Evolutionary conservation across 495 filamentous ascomycete genomes (phyloP), one percentile per base, ranked within the genome.

Genomic region (Podospora conica): DNA sequence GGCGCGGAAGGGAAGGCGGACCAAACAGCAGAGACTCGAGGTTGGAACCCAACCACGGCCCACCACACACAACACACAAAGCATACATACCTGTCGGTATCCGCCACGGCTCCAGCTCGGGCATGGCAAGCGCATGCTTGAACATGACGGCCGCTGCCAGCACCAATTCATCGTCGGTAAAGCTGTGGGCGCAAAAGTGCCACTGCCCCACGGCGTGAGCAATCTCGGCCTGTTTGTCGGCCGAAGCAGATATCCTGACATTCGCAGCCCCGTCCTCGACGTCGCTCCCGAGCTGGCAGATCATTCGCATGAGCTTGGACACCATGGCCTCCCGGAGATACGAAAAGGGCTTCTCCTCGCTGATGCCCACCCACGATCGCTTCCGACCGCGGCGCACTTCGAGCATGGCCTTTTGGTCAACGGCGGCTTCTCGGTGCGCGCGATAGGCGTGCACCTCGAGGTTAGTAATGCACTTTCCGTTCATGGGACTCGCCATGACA

Each of bases 311-410:
- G 55, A 98, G 83, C 66, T 86, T 91, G 1, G 92, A 94, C 23
- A 98, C 94, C 91, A 90, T 91, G 60, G 77, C 80, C 81, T 96
- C 93, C 70, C 91, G 82, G 66, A 96, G 80, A 77, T 96, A 97
- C 24, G 90, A 87, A 80, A 91, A 96, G n/a, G 90, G 90, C 72
- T 93, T 91, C 71, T 89, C 84, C 72, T 93, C 88, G 69, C 90
- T 84, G n/a, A 94, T 84, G 27, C 92, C 92, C 53, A 97, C 91
- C 93, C 92, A 96, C 2, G 93, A 96, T 60, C 91, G 86, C 76
- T 95, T 96, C 61, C 93, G 84, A 22, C 84, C 83, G 67, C 87
- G 85, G 69, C 86, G 90, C 60, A 83, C 76, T 23, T 88, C 86
- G 15, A 91, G 68, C 60, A 91, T 84, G 4, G 85, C 82, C 25